Base-by-base conservation (phyloP, 768 basidiomycete genomes). In the Kwoniella bestiolae region DNA sequence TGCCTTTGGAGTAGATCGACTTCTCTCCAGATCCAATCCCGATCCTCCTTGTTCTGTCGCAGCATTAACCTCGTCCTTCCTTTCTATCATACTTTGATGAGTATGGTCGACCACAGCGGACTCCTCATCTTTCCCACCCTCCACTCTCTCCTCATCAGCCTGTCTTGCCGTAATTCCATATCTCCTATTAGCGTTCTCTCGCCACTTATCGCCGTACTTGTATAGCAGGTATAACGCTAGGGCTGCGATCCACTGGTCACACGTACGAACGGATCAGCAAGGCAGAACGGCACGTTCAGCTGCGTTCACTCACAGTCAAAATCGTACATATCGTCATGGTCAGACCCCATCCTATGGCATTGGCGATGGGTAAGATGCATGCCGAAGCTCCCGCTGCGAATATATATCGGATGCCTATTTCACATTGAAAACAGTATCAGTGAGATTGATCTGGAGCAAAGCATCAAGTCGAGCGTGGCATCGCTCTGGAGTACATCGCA, bases 361-460 rank as follows among this genome's bases (percentile, higher is more conserved):
- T 65, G 50, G 80, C 71, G 45, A 82, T 62, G 0, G 82, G 82
- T 3, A 83, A 67, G 23, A 81, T 75, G 35, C 74, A 76, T 14
- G 82, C 82, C 0, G 80, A 77, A 6, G 82, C 80, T 0, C 66
- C 80, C 2, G 82, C 82, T 0, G 79, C 60, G 53, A 79, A 71
- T 3, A 76, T 35, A 58, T 82, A 83, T 4, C 82, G 78, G 4
- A 81, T 51, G 45, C 60, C 75, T 77, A 16, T 26, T 29, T n/a
- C n/a, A n/a, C n/a, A n/a, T n/a, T n/a, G n/a, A n/a, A n/a, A n/a
- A n/a, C n/a, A n/a, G n/a, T n/a, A n/a, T n/a, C n/a, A n/a, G n/a
- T n/a, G n/a, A n/a, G n/a, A n/a, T n/a, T n/a, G n/a, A n/a, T n/a
- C n/a, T n/a, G n/a, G n/a, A n/a, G n/a, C 23, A 31, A 47, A 25